These are phyloP conservation scores for Intubia oerlemansii DNA, from an alignment of 2,329 filamentous ascomycete genomes.

Conservation along the genomic window DNA sequence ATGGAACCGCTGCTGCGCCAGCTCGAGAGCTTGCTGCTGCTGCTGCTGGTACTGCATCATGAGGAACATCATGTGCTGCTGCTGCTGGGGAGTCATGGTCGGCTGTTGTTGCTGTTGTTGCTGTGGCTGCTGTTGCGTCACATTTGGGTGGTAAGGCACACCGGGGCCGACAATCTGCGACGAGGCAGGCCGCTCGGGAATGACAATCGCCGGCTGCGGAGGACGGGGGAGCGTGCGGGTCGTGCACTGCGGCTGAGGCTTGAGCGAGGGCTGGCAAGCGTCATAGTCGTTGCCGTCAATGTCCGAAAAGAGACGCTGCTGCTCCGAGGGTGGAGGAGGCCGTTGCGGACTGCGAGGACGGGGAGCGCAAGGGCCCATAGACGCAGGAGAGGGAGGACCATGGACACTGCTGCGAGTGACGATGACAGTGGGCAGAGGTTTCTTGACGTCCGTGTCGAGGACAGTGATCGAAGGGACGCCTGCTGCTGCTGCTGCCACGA, in stretches of 20 bases:
- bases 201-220: slow-evolving; percentile 4
- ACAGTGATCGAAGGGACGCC: too few relatives aligned
- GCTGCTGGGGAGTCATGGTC: slow-evolving; percentile 1
- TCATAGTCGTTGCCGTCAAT: too few relatives aligned
- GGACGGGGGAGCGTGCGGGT: slow-evolving; percentile 4
- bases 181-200: slow-evolving; percentile 2
- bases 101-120: slow-evolving; percentile 3
- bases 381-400: too few relatives aligned
- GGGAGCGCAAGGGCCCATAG: too few relatives aligned
- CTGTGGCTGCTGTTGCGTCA: slow-evolving; percentile 3
- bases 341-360: too few relatives aligned
- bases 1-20: slow-evolving; percentile 1
- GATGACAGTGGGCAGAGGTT: too few relatives aligned
- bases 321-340: slow-evolving; percentile 5
- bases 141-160: not conserved
- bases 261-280: too few relatives aligned
- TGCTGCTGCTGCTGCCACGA: not conserved
- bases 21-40: slow-evolving; percentile 1
- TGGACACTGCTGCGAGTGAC: too few relatives aligned
- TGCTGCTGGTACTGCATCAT: slow-evolving; percentile 2
- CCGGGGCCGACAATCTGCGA: not conserved
- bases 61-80: too few relatives aligned
- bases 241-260: slow-evolving; percentile 2
- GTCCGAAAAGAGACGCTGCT: slow-evolving; percentile 4
- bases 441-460: too few relatives aligned